These are phyloP conservation scores for Flaveria floridana DNA, from an alignment of 140 eudicot genomes.

Conservation along the genomic window DNA sequence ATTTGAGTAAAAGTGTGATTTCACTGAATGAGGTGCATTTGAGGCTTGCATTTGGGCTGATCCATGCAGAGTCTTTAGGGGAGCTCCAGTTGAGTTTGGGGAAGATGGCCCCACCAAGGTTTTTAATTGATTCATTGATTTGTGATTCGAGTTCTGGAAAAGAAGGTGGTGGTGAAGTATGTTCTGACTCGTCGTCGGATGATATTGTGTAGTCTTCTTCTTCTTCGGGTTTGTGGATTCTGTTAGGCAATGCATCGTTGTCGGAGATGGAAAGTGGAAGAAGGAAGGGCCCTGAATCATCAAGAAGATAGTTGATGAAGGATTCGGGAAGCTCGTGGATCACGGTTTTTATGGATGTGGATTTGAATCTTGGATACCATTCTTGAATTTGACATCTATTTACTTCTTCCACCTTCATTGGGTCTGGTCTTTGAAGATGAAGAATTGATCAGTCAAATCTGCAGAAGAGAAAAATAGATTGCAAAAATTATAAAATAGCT, in stretches of 20 bases:
- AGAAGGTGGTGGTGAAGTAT: constrained; percentile 56
- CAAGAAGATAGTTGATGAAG: constrained; percentile 69
- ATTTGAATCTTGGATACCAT: constrained; percentile 76
- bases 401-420: constrained; percentile 75
- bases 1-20: constrained; percentile 62
- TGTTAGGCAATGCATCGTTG: constrained; percentile 74
- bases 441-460: background rate
- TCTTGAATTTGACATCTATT: constrained; percentile 83
- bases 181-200: constrained; percentile 76
- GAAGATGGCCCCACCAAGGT: constrained; percentile 78
- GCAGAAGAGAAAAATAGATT: background rate
- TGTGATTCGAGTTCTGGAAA: constrained; percentile 76
- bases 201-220: constrained; percentile 62
- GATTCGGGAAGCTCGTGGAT: constrained; percentile 85
- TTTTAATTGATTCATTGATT: constrained; percentile 61
- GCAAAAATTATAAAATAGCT: background rate
- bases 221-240: constrained; percentile 79
- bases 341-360: constrained; percentile 61
- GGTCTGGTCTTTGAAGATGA: background rate
- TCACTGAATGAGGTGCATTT: constrained; percentile 77
- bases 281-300: constrained; percentile 81
- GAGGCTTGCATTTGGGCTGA: constrained; percentile 69
- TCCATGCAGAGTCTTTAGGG: constrained; percentile 97
- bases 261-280: constrained; percentile 73
- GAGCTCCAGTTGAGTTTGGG: constrained; percentile 97